Evolutionary conservation across 768 basidiomycete genomes (phyloP).

Genomic region (Russula sp.): DNA sequence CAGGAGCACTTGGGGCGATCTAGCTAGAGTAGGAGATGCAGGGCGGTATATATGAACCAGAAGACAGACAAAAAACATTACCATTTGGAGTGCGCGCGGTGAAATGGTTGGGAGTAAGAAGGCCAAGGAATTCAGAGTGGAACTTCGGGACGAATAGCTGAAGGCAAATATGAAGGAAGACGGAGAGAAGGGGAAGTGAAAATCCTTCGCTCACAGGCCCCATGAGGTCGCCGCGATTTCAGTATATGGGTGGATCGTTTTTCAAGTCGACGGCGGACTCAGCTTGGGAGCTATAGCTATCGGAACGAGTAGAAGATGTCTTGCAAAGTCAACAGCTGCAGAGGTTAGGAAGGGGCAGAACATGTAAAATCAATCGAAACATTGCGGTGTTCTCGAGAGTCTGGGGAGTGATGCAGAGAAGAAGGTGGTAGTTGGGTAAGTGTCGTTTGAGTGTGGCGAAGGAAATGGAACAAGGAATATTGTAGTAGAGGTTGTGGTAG

Average conservation of each 20-base stretch:
- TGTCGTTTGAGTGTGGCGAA: background rate
- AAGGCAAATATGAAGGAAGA: background rate
- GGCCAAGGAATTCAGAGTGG: background rate
- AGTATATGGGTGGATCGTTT: background rate
- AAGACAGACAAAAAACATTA: background rate
- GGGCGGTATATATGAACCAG: background rate
- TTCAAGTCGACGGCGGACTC: background rate
- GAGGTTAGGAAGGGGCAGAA: background rate
- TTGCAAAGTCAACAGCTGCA: background rate
- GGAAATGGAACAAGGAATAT: background rate
- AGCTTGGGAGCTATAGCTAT: background rate
- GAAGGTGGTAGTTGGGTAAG: background rate
- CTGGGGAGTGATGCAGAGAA: background rate
- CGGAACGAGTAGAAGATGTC: background rate
- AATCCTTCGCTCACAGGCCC: background rate
- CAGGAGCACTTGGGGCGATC: background rate
- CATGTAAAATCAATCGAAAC: background rate
- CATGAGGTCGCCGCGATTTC: background rate
- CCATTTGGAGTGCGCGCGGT: background rate
- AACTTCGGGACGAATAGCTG: background rate
- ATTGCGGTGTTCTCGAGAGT: background rate
- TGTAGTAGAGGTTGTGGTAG: background rate
- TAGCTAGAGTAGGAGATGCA: background rate
- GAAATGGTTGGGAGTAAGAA: background rate
- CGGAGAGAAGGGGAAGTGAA: too few species aligned